Conservation (phyloP, 2,329 filamentous ascomycete genomes). For the Fusarium sp. region DNA sequence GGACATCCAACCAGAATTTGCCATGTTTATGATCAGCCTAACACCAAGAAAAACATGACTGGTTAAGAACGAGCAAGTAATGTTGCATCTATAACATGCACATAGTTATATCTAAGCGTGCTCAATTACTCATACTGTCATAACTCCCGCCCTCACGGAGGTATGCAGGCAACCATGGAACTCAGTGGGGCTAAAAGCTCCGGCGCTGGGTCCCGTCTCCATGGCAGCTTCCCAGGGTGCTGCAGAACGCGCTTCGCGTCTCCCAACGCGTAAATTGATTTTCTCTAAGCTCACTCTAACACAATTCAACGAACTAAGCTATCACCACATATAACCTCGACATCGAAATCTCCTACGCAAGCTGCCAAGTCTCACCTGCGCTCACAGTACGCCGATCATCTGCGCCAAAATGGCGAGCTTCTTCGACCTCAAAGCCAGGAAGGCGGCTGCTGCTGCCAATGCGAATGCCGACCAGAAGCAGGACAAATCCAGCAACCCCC, state of each 20-base stretch:
- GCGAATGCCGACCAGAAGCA: constrained; percentile 73
- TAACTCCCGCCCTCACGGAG: background rate
- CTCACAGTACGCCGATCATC: background rate
- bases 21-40: background rate
- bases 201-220: background rate
- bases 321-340: constrained; percentile 1
- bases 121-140: background rate
- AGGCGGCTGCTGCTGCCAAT: constrained; percentile 79
- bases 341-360: background rate
- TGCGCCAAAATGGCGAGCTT: constrained; percentile 80
- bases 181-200: background rate
- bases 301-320: constrained; percentile 7
- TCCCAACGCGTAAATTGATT: constrained; percentile 49
- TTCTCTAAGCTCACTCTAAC: constrained; percentile 24
- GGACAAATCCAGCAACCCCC: constrained; percentile 69
- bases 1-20: background rate
- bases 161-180: background rate
- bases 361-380: background rate
- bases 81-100: background rate
- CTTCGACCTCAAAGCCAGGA: constrained; percentile 94
- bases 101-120: background rate
- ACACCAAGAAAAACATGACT: background rate
- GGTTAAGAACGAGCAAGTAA: background rate
- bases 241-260: constrained; percentile 35
- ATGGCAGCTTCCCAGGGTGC: background rate